Base-by-base conservation (phyloP, 106 monocot genomes). In the Narthecium ossifragum region DNA sequence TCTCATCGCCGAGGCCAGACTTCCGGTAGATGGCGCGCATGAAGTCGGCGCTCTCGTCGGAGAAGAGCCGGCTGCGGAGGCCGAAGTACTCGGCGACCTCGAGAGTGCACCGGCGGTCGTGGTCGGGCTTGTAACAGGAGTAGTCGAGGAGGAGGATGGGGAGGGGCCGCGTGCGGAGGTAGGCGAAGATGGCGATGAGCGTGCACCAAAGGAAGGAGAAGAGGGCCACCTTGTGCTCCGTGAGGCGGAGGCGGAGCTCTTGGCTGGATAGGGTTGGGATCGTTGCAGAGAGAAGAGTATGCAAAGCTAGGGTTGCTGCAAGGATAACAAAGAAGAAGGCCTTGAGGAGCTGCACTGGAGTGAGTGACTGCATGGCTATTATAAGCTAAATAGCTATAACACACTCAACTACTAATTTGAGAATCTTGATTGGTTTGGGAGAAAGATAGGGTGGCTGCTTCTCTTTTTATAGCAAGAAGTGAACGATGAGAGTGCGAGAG, bases 1-100 rank as follows among this genome's bases (percentile, higher is more conserved):
- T 58, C 59, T 76, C 64, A 32, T 70, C 64, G 29, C 76, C 70
- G 32, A 70, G 39, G 51, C 64, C 76, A 4, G 69, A 69, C 23
- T 53, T 54, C 3, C 8, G 2, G 75, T 55, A 62, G 24, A 75
- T 62, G 12, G 13, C 48, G 26, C 46, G 45, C 47, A 69, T 55
- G 53, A 75, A 75, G 8, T 55, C 34, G 46, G 60, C 55, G 30
- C 61, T 55, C 8, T 15, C 31, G 6, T 4, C 0, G 24, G 34
- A 53, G 39, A 68, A 24, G 34, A 26, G 20, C 9, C 30, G 11
- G 33, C 26, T 52, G 25, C 46, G 62, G 20, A 32, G 62, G 37
- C 25, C 45, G 62, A 75, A 34, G 68, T 75, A 68, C 48, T 61
- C 62, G 49, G 40, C 37, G 8, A 48, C 27, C 50, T 64, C 57